Evolutionary conservation across 192 early-diverging fungal species (phyloP), one percentile per base, ranked within the genome.

Genomic region (Coemansia sp.): DNA sequence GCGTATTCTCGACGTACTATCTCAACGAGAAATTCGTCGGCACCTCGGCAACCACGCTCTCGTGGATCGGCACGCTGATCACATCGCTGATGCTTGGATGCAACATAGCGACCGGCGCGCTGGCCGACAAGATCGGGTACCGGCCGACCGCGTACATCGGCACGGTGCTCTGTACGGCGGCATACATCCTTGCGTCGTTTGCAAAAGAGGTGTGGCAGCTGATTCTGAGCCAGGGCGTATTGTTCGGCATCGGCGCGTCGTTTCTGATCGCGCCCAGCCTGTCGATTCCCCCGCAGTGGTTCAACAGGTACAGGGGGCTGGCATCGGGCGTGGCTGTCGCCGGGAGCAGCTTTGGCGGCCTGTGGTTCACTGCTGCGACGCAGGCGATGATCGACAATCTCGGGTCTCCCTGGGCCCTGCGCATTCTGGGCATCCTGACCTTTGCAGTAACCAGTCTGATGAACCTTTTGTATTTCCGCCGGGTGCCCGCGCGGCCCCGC

Each of bases 281-380:
- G 32, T 78, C 83, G 13, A 82, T 89, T 4, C 81, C 87, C 4
- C 63, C 83, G 4, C 87, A 92, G 63, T 94, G 88, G 87, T 92
- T 91, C 65, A 61, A 68, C 49, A 83, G 82, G 60, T 62, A 80
- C 34, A 81, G 88, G 6, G 87, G 86, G 0, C 49, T 92, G 29
- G 92, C 92, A 1, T 75, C 87, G 11, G 92, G 90, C 11, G 52
- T 91, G 32, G 86, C 90, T n/a, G 82, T 89, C 30, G 77, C 89
- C 13, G 92, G 90, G 0, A 81, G 85, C 27, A 90, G 91, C 39
- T 39, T 91, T 18, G 92, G 92, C 54, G 90, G 90, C 4, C 65
- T 93, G 42, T 81, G 72, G 49, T 75, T 93, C 20, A 75, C 86
- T 1, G 83, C 83, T 20, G 74, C 86, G 5, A 82, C 75, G 0